Percentiles rank a stretch among this genome's conserved stretches.
Evolutionary conservation across 2,329 filamentous ascomycete species (phyloP).

Genomic region (Bisporella sp.): DNA sequence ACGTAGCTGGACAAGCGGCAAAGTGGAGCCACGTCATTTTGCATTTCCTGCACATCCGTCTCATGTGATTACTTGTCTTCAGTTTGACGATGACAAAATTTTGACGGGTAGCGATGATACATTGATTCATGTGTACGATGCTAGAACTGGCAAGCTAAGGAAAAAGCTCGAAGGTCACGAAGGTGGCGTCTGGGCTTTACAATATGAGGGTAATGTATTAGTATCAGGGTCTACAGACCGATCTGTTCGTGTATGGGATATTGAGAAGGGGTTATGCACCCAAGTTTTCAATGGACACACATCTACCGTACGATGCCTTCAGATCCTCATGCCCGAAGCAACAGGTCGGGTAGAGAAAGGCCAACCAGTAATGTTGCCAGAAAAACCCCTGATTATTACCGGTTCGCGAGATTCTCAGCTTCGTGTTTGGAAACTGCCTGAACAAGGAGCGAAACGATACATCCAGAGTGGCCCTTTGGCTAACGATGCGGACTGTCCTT

Average conservation of each 20-base stretch:
- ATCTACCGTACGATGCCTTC: constrained; percentile 90
- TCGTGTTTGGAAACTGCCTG: constrained; percentile 88
- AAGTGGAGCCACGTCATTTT: constrained; percentile 79
- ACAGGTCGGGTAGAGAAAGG: constrained; percentile 67
- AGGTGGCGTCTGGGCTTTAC: constrained; percentile 93
- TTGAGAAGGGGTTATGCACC: constrained; percentile 84
- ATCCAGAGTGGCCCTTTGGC: constrained; percentile 72
- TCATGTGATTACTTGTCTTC: constrained; percentile 94
- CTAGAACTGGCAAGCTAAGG: constrained; percentile 80
- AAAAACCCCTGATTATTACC: constrained; percentile 93
- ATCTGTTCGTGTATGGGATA: constrained; percentile 99
- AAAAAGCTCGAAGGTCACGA: constrained; percentile 88
- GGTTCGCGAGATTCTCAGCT: constrained; percentile 92
- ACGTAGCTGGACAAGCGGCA: constrained; percentile 84
- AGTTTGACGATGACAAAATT: constrained; percentile 98
- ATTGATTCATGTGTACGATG: constrained; percentile 96
- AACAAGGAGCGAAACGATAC: constrained; percentile 68
- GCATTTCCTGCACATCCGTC: constrained; percentile 94
- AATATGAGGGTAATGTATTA: constrained; percentile 90
- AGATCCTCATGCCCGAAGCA: constrained; percentile 83
- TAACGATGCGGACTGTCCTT: constrained; percentile 77
- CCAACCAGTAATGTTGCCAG: constrained; percentile 78
- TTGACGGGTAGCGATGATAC: constrained; percentile 96
- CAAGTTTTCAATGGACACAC: constrained; percentile 98
- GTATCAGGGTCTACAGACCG: constrained; percentile 95